phyloP scores from a whole-genome alignment of 768 basidiomycete genomes.

The Boletus rubropictus region DNA sequence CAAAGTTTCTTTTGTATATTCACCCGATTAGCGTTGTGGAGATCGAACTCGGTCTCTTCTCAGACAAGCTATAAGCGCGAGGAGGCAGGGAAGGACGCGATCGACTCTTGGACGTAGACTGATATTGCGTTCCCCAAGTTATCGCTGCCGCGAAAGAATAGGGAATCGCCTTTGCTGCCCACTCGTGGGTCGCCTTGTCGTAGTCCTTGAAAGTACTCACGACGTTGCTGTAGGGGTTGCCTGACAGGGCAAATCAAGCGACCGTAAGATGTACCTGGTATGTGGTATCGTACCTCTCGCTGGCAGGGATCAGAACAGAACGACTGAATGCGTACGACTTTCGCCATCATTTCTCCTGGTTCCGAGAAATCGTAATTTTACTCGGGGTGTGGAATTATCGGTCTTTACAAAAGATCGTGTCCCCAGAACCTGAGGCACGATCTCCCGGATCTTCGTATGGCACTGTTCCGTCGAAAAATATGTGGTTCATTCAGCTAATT shows the following conservation, averaged over 20 bases:
- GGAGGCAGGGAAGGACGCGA: constrained; percentile 25
- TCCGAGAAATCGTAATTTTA: constrained; percentile 35
- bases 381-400: not conserved
- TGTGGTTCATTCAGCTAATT: constrained; percentile 1
- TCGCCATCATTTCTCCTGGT: constrained; percentile 34
- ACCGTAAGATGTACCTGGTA: constrained; percentile 30
- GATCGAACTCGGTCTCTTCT: constrained; percentile 61
- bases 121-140: constrained; percentile 28
- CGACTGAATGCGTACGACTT: constrained; percentile 30
- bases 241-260: constrained; percentile 45
- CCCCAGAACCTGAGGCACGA: constrained; percentile 38
- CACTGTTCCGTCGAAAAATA: not conserved
- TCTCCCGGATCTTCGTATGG: constrained; percentile 41
- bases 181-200: constrained; percentile 37
- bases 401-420: not conserved
- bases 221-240: constrained; percentile 36
- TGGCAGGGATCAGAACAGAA: not conserved
- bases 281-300: not conserved
- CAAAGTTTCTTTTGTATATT: constrained; percentile 30
- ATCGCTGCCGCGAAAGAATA: constrained; percentile 51
- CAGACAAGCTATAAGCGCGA: constrained; percentile 47
- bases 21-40: constrained; percentile 56
- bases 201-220: not conserved
- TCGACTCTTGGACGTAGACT: not conserved
- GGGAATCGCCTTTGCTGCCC: constrained; percentile 52